A percentile compares a stretch with the other conserved stretches of the same genome.
Conservation (phyloP, 352 stramenopile genomes). For the Halophytophthora batemanensis region DNA sequence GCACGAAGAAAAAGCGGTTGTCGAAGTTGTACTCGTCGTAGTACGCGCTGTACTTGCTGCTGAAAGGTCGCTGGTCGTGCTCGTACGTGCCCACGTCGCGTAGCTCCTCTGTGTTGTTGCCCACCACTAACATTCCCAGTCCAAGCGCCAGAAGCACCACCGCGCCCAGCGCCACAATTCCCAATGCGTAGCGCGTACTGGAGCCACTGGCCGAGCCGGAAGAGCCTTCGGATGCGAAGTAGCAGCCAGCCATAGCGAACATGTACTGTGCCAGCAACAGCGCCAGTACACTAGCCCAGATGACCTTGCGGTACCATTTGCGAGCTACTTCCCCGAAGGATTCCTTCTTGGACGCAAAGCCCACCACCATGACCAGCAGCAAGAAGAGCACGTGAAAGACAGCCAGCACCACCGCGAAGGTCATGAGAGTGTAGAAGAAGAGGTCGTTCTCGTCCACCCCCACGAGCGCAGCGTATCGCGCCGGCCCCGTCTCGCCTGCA, state of each 20-base stretch:
- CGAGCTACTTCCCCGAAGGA: slow-evolving; percentile 48
- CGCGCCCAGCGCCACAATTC: slow-evolving; percentile 39
- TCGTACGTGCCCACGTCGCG: slow-evolving; percentile 71
- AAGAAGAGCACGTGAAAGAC: slow-evolving; percentile 63
- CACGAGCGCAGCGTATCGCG: slow-evolving; percentile 67
- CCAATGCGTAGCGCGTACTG: slow-evolving; percentile 39
- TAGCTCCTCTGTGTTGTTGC: slow-evolving; percentile 62
- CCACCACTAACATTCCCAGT: slow-evolving; percentile 68
- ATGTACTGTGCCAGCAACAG: slow-evolving; percentile 85
- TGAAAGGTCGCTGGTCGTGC: slow-evolving; percentile 77
- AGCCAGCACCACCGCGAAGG: slow-evolving; percentile 55
- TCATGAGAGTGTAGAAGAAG: slow-evolving; percentile 81
- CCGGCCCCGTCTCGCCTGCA: slow-evolving; percentile 52
- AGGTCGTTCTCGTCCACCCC: slow-evolving; percentile 59
- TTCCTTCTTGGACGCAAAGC: slow-evolving; percentile 51
- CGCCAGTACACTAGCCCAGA: slow-evolving; percentile 67
- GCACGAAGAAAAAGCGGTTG: slow-evolving; percentile 88
- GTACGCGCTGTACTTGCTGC: slow-evolving; percentile 80
- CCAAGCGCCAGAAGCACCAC: slow-evolving; percentile 57
- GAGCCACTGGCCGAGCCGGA: slow-evolving; percentile 30
- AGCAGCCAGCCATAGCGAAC: slow-evolving; percentile 80
- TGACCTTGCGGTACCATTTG: slow-evolving; percentile 81
- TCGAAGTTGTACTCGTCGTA: slow-evolving; percentile 90
- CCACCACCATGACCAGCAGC: slow-evolving; percentile 49
- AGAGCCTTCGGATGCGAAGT: slow-evolving; percentile 49